A percentile compares a stretch with the other conserved stretches of the same genome.
These are phyloP conservation scores for Chlorella vulgaris DNA, from an alignment of 139 green algal genomes.

Conservation along the genomic window DNA sequence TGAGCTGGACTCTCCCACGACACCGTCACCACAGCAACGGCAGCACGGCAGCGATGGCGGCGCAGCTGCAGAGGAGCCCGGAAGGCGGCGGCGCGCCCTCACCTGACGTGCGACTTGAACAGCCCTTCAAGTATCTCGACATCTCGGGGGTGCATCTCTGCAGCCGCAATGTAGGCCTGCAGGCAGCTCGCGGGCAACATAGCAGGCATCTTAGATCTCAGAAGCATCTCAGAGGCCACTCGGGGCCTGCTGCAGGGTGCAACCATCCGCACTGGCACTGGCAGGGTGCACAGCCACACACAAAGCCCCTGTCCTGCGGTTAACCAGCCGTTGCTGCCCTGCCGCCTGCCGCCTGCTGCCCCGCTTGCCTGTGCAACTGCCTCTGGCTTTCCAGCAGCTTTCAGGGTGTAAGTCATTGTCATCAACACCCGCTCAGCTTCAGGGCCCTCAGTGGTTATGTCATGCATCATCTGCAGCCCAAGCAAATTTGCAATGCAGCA, in stretches of 20 bases:
- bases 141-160: conserved; percentile 42
- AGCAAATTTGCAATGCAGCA: not conserved
- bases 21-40: too few relatives aligned
- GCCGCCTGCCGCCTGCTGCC: not conserved
- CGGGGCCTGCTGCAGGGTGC: too few relatives aligned
- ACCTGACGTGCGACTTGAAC: conserved; percentile 67
- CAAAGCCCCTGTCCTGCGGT: too few relatives aligned
- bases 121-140: conserved; percentile 57
- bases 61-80: not conserved
- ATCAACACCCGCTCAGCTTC: conserved; percentile 63
- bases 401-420: conserved; percentile 62
- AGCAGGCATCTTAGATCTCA: not conserved
- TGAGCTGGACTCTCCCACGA: too few relatives aligned
- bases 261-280: too few relatives aligned
- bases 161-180: conserved; percentile 61
- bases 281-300: too few relatives aligned
- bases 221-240: too few relatives aligned
- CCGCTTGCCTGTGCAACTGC: conserved; percentile 43
- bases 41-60: too few relatives aligned
- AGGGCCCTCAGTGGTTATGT: conserved; percentile 51
- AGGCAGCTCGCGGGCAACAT: not conserved
- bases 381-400: conserved; percentile 38
- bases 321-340: not conserved
- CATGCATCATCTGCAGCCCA: not conserved
- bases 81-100: not conserved